These are phyloP conservation scores for Candida albicans DNA, from an alignment of 1,139 yeast genomes.

Conservation along the genomic window DNA sequence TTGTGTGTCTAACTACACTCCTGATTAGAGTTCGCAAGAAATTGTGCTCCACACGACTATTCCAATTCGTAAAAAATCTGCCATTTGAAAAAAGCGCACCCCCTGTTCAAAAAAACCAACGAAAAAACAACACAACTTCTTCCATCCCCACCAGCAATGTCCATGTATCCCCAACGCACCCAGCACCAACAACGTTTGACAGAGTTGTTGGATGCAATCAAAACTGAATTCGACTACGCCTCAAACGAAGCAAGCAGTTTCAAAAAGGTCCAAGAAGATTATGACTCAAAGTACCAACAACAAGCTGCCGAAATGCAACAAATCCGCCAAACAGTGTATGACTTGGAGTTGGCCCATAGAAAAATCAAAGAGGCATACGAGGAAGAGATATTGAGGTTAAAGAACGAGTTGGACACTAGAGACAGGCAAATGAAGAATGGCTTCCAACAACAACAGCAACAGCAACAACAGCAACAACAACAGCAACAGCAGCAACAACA, in stretches of 20 bases:
- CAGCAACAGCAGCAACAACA: conserved; percentile 17
- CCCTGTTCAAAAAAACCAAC: too few relatives aligned
- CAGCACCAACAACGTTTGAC: conserved; percentile 56
- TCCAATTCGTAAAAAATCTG: too few relatives aligned
- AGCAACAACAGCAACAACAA: conserved; percentile 12
- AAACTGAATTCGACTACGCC: conserved; percentile 86
- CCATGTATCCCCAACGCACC: conserved; percentile 34
- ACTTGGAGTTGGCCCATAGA: conserved; percentile 90
- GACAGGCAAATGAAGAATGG: conserved; percentile 48
- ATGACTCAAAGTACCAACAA: conserved; percentile 85
- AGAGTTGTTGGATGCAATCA: conserved; percentile 88
- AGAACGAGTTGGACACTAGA: conserved; percentile 79
- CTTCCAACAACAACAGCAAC: conserved; percentile 13
- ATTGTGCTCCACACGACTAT: too few relatives aligned
- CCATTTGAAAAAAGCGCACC: too few relatives aligned
- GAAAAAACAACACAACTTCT: too few relatives aligned
- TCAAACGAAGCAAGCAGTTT: conserved; percentile 84
- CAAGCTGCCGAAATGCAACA: conserved; percentile 95
- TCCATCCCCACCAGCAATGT: too few relatives aligned
- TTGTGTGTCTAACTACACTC: too few relatives aligned
- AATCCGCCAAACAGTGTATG: conserved; percentile 90
- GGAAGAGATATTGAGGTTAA: conserved; percentile 83
- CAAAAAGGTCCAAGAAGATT: conserved; percentile 91
- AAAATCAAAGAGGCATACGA: conserved; percentile 95
- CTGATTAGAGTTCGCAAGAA: too few relatives aligned